Percentiles rank a stretch among this genome's conserved stretches.
phyloP scores from a whole-genome alignment of 2,329 filamentous ascomycete species.

The Rachicladosporium sp. region DNA sequence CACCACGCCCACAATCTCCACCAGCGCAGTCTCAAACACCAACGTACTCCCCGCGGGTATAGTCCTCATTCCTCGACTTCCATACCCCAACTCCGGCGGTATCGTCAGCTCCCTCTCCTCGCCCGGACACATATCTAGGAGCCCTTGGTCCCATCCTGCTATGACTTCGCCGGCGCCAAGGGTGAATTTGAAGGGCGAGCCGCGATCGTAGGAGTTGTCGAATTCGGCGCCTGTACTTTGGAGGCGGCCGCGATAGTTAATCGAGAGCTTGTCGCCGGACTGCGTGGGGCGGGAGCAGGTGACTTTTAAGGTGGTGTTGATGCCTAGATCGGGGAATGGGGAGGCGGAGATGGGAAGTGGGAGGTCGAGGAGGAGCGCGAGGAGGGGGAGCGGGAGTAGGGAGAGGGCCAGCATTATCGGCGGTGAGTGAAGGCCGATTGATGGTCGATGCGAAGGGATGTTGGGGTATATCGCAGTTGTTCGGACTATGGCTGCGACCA shows the following conservation, averaged over 20 bases:
- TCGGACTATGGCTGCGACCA: neutral
- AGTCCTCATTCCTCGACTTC: conserved; percentile 62
- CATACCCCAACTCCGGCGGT: conserved; percentile 73
- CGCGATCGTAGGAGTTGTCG: conserved; percentile 57
- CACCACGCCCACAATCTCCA: conserved; percentile 64
- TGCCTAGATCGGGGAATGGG: conserved; percentile 16
- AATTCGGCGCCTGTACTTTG: conserved; percentile 49
- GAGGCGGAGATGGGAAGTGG: conserved; percentile 17
- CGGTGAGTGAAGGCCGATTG: conserved; percentile 1
- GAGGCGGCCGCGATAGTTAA: conserved; percentile 83
- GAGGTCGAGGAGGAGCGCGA: conserved; percentile 39
- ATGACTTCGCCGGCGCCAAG: conserved; percentile 81
- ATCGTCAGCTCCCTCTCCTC: conserved; percentile 90
- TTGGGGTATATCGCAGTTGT: neutral
- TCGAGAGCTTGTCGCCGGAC: conserved; percentile 62
- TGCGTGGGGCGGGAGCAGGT: conserved; percentile 2
- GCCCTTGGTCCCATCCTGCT: conserved; percentile 88
- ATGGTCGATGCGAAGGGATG: neutral
- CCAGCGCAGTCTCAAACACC: conserved; percentile 82
- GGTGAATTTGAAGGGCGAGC: conserved; percentile 61
- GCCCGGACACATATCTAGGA: conserved; percentile 90
- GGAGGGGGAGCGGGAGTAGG: conserved; percentile 23
- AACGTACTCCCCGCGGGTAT: conserved; percentile 78
- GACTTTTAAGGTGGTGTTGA: conserved; percentile 3
- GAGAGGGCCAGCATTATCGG: conserved; percentile 12